A percentile compares a stretch with the other conserved stretches of the same genome.
phyloP scores from a whole-genome alignment of 768 basidiomycete genomes.

The Mrakia hoshinonis region DNA sequence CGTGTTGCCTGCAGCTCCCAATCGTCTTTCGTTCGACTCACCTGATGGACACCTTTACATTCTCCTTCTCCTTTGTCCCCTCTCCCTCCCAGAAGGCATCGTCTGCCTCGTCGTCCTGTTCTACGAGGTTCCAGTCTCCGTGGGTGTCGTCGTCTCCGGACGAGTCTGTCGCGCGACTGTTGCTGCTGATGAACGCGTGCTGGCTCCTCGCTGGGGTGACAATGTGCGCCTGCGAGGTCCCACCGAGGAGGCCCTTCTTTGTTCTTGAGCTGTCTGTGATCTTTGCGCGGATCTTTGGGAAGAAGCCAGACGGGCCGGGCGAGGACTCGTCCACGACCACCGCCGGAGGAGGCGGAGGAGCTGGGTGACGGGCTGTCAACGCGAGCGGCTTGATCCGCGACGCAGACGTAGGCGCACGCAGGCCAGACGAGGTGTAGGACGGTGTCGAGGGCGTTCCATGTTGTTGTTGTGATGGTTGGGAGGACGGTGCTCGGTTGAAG shows the following conservation, averaged over 20 bases:
- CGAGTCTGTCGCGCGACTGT: too few species aligned
- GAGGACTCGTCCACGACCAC: neutral
- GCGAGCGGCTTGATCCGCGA: neutral
- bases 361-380: neutral
- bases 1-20: neutral
- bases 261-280: slow-evolving; percentile 6
- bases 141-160: neutral
- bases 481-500: neutral
- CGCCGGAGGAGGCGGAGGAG: neutral
- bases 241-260: neutral
- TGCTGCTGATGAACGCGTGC: neutral
- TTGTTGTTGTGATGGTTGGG: neutral
- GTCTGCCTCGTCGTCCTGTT: neutral
- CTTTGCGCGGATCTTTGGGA: slow-evolving; percentile 17
- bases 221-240: neutral
- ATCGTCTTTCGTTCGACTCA: neutral
- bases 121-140: neutral
- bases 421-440: neutral
- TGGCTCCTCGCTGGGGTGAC: slow-evolving; percentile 5
- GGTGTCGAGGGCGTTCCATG: neutral
- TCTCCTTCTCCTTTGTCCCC: slow-evolving; percentile 17
- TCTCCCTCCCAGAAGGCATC: slow-evolving; percentile 13
- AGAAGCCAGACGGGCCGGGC: neutral
- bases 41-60: slow-evolving; percentile 25
- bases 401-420: neutral